A percentile compares a stretch with the other conserved stretches of the same genome.
Conservation (phyloP, 306 rosid genomes). For the Dalbergia cochinchinensis region DNA sequence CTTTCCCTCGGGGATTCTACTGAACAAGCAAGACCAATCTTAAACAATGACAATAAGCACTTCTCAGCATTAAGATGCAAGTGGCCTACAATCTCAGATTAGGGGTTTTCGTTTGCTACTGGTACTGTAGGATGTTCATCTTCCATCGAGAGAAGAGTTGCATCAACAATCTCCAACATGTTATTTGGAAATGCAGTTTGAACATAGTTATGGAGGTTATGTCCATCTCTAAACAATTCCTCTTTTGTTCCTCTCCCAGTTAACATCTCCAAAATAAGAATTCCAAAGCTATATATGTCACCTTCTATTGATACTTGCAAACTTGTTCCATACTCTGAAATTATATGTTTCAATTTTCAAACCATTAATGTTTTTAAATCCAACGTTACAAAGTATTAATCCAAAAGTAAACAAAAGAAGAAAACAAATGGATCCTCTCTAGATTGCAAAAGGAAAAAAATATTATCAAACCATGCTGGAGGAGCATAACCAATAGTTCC, state of each 20-base stretch:
- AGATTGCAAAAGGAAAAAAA: not conserved
- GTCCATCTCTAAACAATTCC: constrained; percentile 24
- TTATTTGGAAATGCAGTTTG: constrained; percentile 1
- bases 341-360: too few relatives aligned
- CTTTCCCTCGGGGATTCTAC: not conserved
- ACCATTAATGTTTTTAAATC: too few relatives aligned
- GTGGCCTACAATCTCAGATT: not conserved
- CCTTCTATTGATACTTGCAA: constrained; percentile 15
- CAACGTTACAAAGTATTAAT: too few relatives aligned
- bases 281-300: constrained; percentile 1
- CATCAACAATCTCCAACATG: not conserved
- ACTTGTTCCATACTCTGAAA: constrained; percentile 32
- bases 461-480: too few relatives aligned
- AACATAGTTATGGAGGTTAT: constrained; percentile 25
- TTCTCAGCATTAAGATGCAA: not conserved
- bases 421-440: not conserved
- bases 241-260: constrained; percentile 25
- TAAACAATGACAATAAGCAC: constrained; percentile 3
- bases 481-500: not conserved
- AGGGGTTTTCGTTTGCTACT: not conserved
- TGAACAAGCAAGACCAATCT: constrained; percentile 25
- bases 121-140: not conserved
- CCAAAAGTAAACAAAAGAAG: not conserved
- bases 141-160: not conserved
- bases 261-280: constrained; percentile 21